These are phyloP conservation scores for Chlamydomonas eustigma DNA, from an alignment of 139 green algal genomes.

Conservation along the genomic window DNA sequence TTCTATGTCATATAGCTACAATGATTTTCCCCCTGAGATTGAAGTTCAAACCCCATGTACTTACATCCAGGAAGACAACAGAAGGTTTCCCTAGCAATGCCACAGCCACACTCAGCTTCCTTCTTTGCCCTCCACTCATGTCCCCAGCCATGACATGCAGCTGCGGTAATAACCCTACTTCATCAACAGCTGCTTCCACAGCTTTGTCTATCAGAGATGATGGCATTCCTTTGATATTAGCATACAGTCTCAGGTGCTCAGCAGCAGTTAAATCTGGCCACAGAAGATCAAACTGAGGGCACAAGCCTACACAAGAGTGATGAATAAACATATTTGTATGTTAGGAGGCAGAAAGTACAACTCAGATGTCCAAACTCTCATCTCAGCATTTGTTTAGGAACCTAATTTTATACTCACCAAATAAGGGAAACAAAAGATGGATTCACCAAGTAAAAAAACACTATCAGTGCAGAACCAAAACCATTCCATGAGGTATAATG, in stretches of 20 bases:
- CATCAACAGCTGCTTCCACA: conserved; percentile 26
- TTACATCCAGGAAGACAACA: conserved; percentile 64
- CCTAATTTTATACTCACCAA: too few species aligned
- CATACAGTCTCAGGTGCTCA: conserved; percentile 78
- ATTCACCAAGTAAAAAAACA: too few species aligned
- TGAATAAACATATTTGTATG: too few species aligned
- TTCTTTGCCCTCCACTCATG: conserved; percentile 73
- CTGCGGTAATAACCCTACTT: conserved; percentile 29
- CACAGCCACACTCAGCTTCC: conserved; percentile 73
- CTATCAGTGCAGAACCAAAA: too few species aligned
- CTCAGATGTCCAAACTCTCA: too few species aligned
- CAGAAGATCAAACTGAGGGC: conserved; percentile 85
- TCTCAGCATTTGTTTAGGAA: too few species aligned
- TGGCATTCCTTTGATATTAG: conserved; percentile 57
- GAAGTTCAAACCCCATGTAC: not conserved
- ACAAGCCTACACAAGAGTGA: conserved; percentile 63
- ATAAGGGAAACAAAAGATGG: too few species aligned
- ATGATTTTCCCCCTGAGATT: too few species aligned
- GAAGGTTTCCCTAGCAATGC: conserved; percentile 68
- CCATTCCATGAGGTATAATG: too few species aligned
- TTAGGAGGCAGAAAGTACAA: too few species aligned
- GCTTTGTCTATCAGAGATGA: not conserved
- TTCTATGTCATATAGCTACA: too few species aligned
- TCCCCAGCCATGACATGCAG: conserved; percentile 20
- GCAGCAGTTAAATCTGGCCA: conserved; percentile 76